Evolutionary conservation across 2,329 filamentous ascomycete genomes (phyloP), one percentile per base, ranked within the genome.

Genomic region (Fusarium sterilihyphosum): DNA sequence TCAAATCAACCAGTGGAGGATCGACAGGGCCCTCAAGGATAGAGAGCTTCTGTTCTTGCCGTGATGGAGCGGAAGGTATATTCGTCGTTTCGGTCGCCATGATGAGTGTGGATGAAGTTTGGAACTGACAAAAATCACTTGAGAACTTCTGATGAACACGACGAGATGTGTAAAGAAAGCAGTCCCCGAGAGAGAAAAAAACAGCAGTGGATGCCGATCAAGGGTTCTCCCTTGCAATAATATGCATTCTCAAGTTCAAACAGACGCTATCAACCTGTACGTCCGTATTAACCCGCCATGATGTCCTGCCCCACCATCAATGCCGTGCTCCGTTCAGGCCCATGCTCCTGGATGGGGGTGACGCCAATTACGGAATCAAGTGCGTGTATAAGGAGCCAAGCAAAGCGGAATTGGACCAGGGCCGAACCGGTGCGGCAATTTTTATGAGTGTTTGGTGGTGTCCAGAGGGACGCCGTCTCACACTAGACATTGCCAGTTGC

Each of bases 1-100:
- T 94, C 57, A 94, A 83, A 68, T 94, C 90, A 54, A 93, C 86
- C 43, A 95, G 87, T 3, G 91, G 90, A 66, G 92, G 91, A 73
- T 93, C 88, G 49, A 89, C 87, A 5, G 91, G 90, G 3, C 93
- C 93, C 61, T 92, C 86, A 37, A 95, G 87, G 26, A 94, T 82
- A 0, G 93, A 90, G 22, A 87, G 83, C 57, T 80, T 84, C 73
- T 86, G 83, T 40, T 75, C 78, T 57, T 81, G 74, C 49, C 73
- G 76, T 20, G 80, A 65, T 40, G 81, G 75, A 54, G 78, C 76
- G 31, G 82, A 75, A 40, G 74, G 77, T 71, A 80, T 73, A 31
- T 70, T 77, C 35, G 78, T 78, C 54, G 77, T 71, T 73, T 80
- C 75, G 53, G 73, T 68, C 53, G 81, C 75, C 81, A 82, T 82